Evolutionary conservation across 257 asterid species (phyloP), one percentile per base, ranked within the genome.

Genomic region (Solanum chaucha): DNA sequence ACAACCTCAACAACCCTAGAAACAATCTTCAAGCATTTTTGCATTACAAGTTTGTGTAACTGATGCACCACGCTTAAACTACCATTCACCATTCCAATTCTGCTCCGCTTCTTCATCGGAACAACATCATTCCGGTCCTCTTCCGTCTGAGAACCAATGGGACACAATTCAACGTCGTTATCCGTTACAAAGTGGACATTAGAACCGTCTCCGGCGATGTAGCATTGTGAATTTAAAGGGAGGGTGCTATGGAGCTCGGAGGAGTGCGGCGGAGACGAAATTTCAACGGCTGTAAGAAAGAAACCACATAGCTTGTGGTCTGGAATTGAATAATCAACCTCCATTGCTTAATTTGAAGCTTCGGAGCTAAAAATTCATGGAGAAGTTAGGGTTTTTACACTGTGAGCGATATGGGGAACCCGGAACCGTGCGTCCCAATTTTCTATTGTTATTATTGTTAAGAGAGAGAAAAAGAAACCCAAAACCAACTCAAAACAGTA

Each of bases 261-360:
- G 89, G 87, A 46, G 86, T 91, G 15, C 68, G 70, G 41, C 8
- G 68, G 41, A 51, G 92, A 87, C 46, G 93, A 83, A 73, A 90
- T 48, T 2, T 91, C 64, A 55, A 94, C 88, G 15, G 92, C 97
- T 30, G 92, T 88, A 26, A 87, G 85, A 82, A 97, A 90, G 92
- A 88, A 94, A 65, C 99, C 99, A 93, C 97, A 94, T 87, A 95
- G 97, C 85, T 93, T 94, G 91, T 90, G 89, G 59, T 92, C 94
- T 1, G 92, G 19, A 35, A 80, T 80, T 8, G 85, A 80, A 80
- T 9, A 26, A 14, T 80, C 41, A 28, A 15, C 15, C 67, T 80
- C 85, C 85, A 80, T 80, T 5, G 67, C 10, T 80, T 26, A 46
- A 46, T 17, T 80, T 35, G 84, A 77, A 24, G 36, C 7, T 41